Percentiles rank a stretch among this genome's conserved stretches.
Evolutionary conservation across 1,139 yeast species (phyloP).

Genomic region (Wickerhamomyces sp.): DNA sequence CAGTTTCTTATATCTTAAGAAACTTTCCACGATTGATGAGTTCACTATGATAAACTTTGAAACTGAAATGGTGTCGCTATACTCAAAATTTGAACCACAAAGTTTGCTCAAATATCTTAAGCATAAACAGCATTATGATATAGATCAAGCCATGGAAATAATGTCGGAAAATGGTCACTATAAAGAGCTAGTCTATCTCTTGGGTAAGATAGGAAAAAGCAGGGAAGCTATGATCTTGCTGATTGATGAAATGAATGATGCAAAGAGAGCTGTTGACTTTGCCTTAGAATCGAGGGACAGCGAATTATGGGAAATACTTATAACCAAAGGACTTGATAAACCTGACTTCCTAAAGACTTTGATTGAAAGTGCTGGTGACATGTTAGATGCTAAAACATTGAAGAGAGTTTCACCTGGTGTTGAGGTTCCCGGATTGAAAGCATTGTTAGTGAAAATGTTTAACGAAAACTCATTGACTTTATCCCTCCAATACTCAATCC

Average conservation of each 20-base stretch:
- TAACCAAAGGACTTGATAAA: conserved; percentile 64
- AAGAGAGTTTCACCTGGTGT: conserved; percentile 58
- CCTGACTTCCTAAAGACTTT: conserved; percentile 74
- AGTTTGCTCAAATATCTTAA: conserved; percentile 53
- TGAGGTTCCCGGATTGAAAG: conserved; percentile 60
- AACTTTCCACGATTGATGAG: conserved; percentile 49
- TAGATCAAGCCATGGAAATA: conserved; percentile 59
- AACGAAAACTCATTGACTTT: conserved; percentile 59
- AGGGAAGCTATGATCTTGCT: conserved; percentile 71
- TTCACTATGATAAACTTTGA: conserved; percentile 52
- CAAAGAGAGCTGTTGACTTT: conserved; percentile 75
- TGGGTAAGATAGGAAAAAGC: conserved; percentile 82
- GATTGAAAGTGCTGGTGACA: conserved; percentile 62
- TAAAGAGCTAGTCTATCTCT: conserved; percentile 73
- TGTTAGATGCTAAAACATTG: conserved; percentile 67
- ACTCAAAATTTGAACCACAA: conserved; percentile 52
- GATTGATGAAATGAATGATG: conserved; percentile 71
- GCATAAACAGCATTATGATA: conserved; percentile 49
- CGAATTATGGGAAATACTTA: conserved; percentile 74
- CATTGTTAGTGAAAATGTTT: conserved; percentile 57
- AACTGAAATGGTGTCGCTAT: conserved; percentile 59
- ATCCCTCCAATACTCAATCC: conserved; percentile 52
- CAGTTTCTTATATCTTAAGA: conserved; percentile 56
- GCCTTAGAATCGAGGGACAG: conserved; percentile 67
- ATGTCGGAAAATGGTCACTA: conserved; percentile 51